These are phyloP conservation scores for Tuber calosporum DNA, from an alignment of 495 filamentous ascomycete species.

Conservation along the genomic window DNA sequence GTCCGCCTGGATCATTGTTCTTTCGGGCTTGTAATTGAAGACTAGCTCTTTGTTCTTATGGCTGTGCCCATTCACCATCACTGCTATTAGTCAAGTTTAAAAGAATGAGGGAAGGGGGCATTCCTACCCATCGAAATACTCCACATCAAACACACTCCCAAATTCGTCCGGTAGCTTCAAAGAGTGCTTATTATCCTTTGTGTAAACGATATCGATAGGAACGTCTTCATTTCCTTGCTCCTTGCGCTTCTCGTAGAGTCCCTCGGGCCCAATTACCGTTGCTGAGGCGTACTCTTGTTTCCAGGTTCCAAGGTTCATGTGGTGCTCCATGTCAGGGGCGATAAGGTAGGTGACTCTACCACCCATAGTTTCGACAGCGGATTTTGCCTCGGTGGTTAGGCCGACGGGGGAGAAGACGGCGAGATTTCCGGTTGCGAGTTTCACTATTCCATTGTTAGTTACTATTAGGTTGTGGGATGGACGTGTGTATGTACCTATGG, in stretches of 20 bases:
- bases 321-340: conserved; percentile 82
- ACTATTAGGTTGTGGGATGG: neutral
- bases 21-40: conserved; percentile 65
- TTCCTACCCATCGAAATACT: conserved; percentile 59
- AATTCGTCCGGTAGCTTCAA: conserved; percentile 66
- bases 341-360: conserved; percentile 72
- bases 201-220: conserved; percentile 63
- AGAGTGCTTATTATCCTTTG: conserved; percentile 48
- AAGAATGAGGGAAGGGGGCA: neutral
- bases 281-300: conserved; percentile 59
- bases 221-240: conserved; percentile 57
- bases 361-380: conserved; percentile 57
- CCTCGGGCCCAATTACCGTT: conserved; percentile 73
- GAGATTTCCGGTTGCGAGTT: conserved; percentile 64
- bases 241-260: conserved; percentile 75
- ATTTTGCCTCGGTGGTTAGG: conserved; percentile 68
- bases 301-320: conserved; percentile 84
- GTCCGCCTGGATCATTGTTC: conserved; percentile 82
- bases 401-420: conserved; percentile 88
- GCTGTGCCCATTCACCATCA: conserved; percentile 3
- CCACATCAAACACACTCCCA: conserved; percentile 68
- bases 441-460: conserved; percentile 2
- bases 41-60: conserved; percentile 83
- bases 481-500: conserved; percentile 55
- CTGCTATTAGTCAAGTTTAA: neutral